Evolutionary conservation across 495 filamentous ascomycete species (phyloP), one percentile per base, ranked within the genome.

Genomic region (Hypoxylon perforatum): DNA sequence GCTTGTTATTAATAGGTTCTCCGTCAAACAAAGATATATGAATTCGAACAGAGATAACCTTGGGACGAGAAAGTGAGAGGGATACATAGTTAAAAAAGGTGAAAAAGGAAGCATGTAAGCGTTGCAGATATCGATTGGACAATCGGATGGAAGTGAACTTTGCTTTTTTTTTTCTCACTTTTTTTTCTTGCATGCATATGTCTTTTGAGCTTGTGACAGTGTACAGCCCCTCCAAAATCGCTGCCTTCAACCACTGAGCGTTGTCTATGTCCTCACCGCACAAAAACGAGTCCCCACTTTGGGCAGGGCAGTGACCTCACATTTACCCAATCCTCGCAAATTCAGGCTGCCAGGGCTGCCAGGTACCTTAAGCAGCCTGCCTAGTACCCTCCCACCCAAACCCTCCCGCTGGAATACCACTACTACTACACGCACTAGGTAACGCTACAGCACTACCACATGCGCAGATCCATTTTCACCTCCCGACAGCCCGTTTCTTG

Each of bases 231-330:
- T 47, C 41, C 17, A 23, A 48, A 25, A 25, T n/a, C 7, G 7
- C 18, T 15, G 41, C 17, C 15, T 23, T 33, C 3, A 49, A 30
- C 46, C 42, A 45, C 15, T 45, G 28, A 25, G 45, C 45, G 14
- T 7, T 14, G 19, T 25, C n/a, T 12, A 21, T 50, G 22, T 36
- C 15, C 18, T 65, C 48, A 59, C 46, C 61, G 61, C 53, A 51
- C 28, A 51, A 54, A 48, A 41, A 2, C 11, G 0, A 39, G 60
- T 60, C 60, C 36, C 65, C 65, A 69, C 65, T 56, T 69, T 63
- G 60, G 60, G 60, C 55, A 61, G 61, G 44, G 50, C 47, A 61
- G 60, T 69, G 65, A 69, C 60, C 60, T 69, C 65, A 69, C 65
- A 55, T 28, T 47, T 64, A 69, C 65, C 60, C 65, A 69, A 69